A percentile compares a stretch with the other conserved stretches of the same genome.
Conservation (phyloP, 2,329 filamentous ascomycete species). For the Diaporthe vexans region DNA sequence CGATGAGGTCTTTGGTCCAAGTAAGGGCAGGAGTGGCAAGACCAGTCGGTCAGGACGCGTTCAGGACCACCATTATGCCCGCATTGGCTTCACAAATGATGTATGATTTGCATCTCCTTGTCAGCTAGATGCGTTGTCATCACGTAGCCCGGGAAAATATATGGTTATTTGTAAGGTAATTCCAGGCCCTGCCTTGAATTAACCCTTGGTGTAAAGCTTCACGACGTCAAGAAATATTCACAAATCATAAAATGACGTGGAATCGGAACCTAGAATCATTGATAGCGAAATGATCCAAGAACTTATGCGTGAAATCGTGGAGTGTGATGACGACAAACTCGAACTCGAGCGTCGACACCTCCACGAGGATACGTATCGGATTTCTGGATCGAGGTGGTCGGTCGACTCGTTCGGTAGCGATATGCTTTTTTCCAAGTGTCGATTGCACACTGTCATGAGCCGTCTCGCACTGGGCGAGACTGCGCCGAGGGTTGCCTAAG, state of each 20-base stretch:
- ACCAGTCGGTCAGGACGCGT: neutral
- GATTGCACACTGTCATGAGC: neutral
- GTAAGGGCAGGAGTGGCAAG: neutral
- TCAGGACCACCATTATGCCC: fast-evolving
- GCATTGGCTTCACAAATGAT: neutral
- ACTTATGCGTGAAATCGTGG: too few relatives aligned
- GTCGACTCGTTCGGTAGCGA: neutral
- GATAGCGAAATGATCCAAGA: too few relatives aligned
- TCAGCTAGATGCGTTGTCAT: neutral
- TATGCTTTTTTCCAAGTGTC: neutral
- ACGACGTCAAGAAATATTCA: neutral
- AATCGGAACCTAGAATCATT: too few relatives aligned
- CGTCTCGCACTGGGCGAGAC: neutral
- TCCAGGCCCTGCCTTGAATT: neutral
- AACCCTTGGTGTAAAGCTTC: neutral
- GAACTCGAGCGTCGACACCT: too few relatives aligned
- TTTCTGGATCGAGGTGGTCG: neutral
- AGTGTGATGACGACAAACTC: neutral
- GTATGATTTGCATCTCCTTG: neutral
- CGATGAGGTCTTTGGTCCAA: too few relatives aligned
- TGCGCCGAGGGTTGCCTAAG: neutral
- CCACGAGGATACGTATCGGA: neutral
- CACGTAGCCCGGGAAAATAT: neutral
- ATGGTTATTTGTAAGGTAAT: neutral
- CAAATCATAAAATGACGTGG: neutral